Percentiles rank a stretch among this genome's conserved stretches.
Evolutionary conservation across 2,329 filamentous ascomycete genomes (phyloP).

Genomic region (Clonostachys byssicola): DNA sequence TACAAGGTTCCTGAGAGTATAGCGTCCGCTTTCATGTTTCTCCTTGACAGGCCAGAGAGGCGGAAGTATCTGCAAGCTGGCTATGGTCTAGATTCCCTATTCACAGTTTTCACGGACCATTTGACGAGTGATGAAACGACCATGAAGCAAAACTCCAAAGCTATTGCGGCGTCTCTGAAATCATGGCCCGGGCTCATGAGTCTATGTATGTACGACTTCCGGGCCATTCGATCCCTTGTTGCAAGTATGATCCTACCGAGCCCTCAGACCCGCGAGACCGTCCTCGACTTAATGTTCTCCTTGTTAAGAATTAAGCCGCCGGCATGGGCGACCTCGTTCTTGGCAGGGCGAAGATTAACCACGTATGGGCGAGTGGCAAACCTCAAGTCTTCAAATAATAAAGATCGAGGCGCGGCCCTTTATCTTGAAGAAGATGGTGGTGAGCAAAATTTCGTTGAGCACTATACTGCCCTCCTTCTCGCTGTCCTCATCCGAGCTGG

Average conservation of each 20-base stretch:
- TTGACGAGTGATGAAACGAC: constrained; percentile 52
- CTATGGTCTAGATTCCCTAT: constrained; percentile 83
- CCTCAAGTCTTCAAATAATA: constrained; percentile 58
- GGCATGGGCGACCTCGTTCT: constrained; percentile 91
- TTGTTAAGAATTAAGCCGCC: constrained; percentile 82
- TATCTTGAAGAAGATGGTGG: constrained; percentile 63
- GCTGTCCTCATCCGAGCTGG: constrained; percentile 82
- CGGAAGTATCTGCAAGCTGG: constrained; percentile 82
- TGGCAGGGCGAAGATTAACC: constrained; percentile 86
- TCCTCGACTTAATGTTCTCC: constrained; percentile 82
- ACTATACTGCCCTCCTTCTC: constrained; percentile 86
- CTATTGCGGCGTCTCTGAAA: constrained; percentile 86
- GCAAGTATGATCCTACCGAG: constrained; percentile 58
- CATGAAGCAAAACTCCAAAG: constrained; percentile 82
- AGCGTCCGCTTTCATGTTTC: constrained; percentile 80
- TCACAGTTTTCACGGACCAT: constrained; percentile 90
- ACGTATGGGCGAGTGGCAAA: constrained; percentile 95
- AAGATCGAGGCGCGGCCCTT: constrained; percentile 42
- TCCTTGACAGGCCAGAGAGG: constrained; percentile 79
- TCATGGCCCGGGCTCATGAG: constrained; percentile 92
- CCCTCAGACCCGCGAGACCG: constrained; percentile 61
- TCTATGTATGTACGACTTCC: constrained; percentile 82
- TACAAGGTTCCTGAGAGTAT: constrained; percentile 92
- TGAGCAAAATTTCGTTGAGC: constrained; percentile 83
- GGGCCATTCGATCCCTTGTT: constrained; percentile 76